Evolutionary conservation across 257 asterid species (phyloP).

Genomic region (Capsicum chinense): DNA sequence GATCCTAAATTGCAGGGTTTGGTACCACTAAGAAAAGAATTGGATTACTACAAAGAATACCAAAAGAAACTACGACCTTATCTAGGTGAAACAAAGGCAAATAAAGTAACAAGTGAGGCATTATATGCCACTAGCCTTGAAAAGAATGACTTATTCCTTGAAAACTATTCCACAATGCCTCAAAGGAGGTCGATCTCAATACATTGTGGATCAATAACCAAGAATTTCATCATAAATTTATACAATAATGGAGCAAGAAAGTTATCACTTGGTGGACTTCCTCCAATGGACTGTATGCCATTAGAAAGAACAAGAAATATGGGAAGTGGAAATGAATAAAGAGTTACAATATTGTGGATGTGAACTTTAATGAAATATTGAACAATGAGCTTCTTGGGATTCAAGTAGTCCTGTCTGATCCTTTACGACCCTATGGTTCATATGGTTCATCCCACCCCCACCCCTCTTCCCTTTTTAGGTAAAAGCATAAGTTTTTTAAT

Average conservation of each 20-base stretch:
- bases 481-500: no score
- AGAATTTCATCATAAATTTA: slow-evolving; percentile 50
- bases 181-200: slow-evolving; percentile 62
- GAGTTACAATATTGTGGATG: slow-evolving; percentile 65
- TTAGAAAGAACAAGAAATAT: slow-evolving; percentile 64
- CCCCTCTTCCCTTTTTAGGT: no score
- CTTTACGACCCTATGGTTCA: no score
- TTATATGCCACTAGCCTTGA: no score
- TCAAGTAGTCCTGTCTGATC: slow-evolving; percentile 66
- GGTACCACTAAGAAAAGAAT: no score
- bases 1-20: no score
- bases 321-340: slow-evolving; percentile 44
- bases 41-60: no score
- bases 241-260: slow-evolving; percentile 75
- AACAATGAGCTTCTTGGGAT: slow-evolving; percentile 56
- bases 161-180: slow-evolving; percentile 60
- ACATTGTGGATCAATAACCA: slow-evolving; percentile 60
- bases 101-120: no score
- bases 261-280: slow-evolving; percentile 74
- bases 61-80: no score
- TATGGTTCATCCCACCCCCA: no score
- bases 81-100: no score
- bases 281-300: slow-evolving; percentile 96
- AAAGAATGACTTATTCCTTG: no score
- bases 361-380: slow-evolving; percentile 61